Evolutionary conservation across 768 basidiomycete species (phyloP).

Genomic region (Trametopsis cervina): DNA sequence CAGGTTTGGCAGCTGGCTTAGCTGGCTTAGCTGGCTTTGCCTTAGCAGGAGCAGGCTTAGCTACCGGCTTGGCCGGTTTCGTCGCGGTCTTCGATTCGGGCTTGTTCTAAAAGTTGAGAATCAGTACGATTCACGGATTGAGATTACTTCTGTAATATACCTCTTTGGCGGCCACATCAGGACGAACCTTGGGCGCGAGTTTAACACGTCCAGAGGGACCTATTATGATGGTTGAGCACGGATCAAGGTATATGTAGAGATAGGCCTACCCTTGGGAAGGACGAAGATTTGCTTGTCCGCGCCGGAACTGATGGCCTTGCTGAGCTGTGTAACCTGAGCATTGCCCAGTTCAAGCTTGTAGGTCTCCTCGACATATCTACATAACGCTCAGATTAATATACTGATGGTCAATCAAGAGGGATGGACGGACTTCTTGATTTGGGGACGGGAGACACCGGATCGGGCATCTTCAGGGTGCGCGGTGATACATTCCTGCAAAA

Average conservation of each 20-base stretch:
- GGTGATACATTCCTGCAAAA: slow-evolving; percentile 71
- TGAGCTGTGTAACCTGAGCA: slow-evolving; percentile 72
- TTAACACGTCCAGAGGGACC: slow-evolving; percentile 52
- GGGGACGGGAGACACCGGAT: slow-evolving; percentile 78
- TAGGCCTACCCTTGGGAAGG: slow-evolving; percentile 72
- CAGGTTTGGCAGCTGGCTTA: slow-evolving; percentile 25
- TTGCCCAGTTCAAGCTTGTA: slow-evolving; percentile 79
- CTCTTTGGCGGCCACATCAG: slow-evolving; percentile 53
- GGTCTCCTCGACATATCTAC: slow-evolving; percentile 74
- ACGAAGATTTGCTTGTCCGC: slow-evolving; percentile 77
- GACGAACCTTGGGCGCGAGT: slow-evolving; percentile 57
- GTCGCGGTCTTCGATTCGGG: slow-evolving; percentile 30
- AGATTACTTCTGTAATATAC: no score
- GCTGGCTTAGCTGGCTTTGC: slow-evolving; percentile 17
- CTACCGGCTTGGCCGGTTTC: slow-evolving; percentile 15
- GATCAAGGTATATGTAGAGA: background rate
- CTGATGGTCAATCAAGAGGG: slow-evolving; percentile 11
- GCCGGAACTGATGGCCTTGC: slow-evolving; percentile 75
- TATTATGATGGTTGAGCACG: slow-evolving; percentile 14
- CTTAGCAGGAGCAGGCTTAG: slow-evolving; percentile 10
- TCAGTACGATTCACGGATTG: no score
- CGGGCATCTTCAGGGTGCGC: slow-evolving; percentile 71
- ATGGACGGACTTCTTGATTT: slow-evolving; percentile 81
- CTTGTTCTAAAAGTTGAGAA: slow-evolving; percentile 26
- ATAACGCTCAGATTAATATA: slow-evolving; percentile 12